Base-by-base conservation (phyloP, 1,284 basidiomycete genomes). In the Macrocybe sp. region DNA sequence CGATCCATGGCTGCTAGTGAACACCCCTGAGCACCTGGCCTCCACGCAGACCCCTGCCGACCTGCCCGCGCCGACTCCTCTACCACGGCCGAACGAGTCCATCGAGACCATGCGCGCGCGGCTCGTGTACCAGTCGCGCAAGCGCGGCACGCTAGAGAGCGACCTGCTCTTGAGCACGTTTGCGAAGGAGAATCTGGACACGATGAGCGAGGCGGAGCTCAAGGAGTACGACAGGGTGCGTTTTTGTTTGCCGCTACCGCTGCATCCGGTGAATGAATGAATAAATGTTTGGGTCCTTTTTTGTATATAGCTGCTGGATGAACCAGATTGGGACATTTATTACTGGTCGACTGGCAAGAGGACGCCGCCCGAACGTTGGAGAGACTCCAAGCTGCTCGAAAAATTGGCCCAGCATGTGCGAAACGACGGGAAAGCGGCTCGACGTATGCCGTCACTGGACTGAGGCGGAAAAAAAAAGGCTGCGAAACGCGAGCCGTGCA, bases 291-390 rank as follows among this genome's bases (percentile, higher is more conserved):
- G 28, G 10, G 33, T 41, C 9, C 22, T 32, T 46, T 30, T 14
- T 46, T 38, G 29, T 50, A n/a, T 58, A 22, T 44, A 96, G 91
- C 72, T 97, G 16, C 76, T 97, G 53, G 94, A 97, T 60, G 94
- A 97, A 60, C 85, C 92, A 1, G 96, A 99, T 67, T 99, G 97
- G 96, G 94, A 97, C 60, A 95, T 98, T 55, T 99, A 93, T 66
- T 99, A 99, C 68, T 95, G 94, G 89, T 81, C 89, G 2, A 91
- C 90, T 3, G 79, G 80, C 32, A 91, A 93, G 70, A 76, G 83
- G 50, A 69, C 80, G 3, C 83, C 88, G 1, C 95, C 96, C 6
- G 75, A 81, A 50, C 81, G 86, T 49, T 96, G 93, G 90, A 70
- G 73, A 11, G 72, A 79, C 31, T 88, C 90, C 3, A 49, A 70